Evolutionary conservation across 2,329 filamentous ascomycete species (phyloP).

Genomic region (Ceratocystis huliohia): DNA sequence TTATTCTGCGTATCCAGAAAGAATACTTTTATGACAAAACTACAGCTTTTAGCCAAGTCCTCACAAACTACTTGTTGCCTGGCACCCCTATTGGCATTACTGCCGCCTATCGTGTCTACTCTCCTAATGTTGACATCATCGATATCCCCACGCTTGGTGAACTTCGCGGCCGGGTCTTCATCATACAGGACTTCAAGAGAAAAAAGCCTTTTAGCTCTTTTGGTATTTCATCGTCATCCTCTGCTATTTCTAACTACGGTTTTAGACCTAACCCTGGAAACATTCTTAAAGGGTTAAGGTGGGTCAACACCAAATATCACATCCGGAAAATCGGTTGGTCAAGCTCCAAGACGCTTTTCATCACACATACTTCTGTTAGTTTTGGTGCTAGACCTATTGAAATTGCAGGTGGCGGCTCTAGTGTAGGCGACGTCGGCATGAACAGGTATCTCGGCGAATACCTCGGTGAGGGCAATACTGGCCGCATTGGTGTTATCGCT

Average conservation of each 20-base stretch:
- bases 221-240: conserved; percentile 34
- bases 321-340: conserved; percentile 26
- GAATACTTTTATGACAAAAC: not conserved
- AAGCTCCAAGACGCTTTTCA: conserved; percentile 26
- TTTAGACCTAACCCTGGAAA: conserved; percentile 32
- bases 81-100: conserved; percentile 28
- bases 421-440: conserved; percentile 28
- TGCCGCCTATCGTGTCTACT: conserved; percentile 28
- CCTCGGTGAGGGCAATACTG: conserved; percentile 25
- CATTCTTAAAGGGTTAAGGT: conserved; percentile 28
- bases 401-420: conserved; percentile 33
- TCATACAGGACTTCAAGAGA: conserved; percentile 34
- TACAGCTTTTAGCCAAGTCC: conserved; percentile 33
- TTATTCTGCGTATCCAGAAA: not conserved
- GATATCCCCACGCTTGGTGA: conserved; percentile 31
- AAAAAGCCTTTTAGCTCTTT: conserved; percentile 25
- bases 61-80: conserved; percentile 31
- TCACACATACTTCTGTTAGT: conserved; percentile 5
- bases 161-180: conserved; percentile 34
- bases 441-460: conserved; percentile 38
- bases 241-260: conserved; percentile 36
- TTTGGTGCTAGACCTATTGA: conserved; percentile 31
- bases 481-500: conserved; percentile 35
- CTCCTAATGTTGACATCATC: conserved; percentile 24
- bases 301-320: conserved; percentile 26